A percentile compares a stretch with the other conserved stretches of the same genome.
These are phyloP conservation scores for Flaveria robusta DNA, from an alignment of 129 eudicot species.

Conservation along the genomic window DNA sequence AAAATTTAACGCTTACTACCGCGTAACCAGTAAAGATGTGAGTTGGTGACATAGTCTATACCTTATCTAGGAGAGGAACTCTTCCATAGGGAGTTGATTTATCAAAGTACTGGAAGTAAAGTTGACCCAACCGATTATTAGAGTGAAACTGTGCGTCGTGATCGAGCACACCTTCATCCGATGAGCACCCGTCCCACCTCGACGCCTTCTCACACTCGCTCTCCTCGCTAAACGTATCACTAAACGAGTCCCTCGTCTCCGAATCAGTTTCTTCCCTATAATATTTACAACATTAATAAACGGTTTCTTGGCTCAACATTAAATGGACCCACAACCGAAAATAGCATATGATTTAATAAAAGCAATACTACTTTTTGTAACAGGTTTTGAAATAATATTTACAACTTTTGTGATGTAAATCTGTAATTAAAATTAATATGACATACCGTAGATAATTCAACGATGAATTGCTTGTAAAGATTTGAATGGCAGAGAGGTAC, in stretches of 20 bases:
- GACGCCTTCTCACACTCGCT: conserved; percentile 87
- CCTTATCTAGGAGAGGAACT: conserved; percentile 72
- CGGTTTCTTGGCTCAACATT: no score
- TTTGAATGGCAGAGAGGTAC: conserved; percentile 91
- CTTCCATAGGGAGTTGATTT: conserved; percentile 68
- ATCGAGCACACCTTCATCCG: conserved; percentile 69
- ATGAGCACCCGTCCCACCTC: conserved; percentile 89
- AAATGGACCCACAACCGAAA: no score
- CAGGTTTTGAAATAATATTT: not conserved
- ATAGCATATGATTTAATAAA: no score
- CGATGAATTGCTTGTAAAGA: conserved; percentile 71
- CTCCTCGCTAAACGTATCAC: conserved; percentile 87
- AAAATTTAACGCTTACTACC: no score
- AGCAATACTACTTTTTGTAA: not conserved
- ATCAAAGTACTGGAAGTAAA: conserved; percentile 66
- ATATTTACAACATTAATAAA: not conserved
- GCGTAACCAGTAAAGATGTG: no score
- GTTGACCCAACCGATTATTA: conserved; percentile 62
- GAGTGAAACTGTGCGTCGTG: conserved; percentile 51
- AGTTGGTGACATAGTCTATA: not conserved
- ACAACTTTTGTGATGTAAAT: not conserved
- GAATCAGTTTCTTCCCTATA: conserved; percentile 76
- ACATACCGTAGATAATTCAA: conserved; percentile 58
- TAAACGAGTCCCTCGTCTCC: conserved; percentile 82
- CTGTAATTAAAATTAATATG: not conserved